Evolutionary conservation across 1,284 basidiomycete genomes (phyloP), one percentile per base, ranked within the genome.

Genomic region (Melampsora abietis-canadensis): DNA sequence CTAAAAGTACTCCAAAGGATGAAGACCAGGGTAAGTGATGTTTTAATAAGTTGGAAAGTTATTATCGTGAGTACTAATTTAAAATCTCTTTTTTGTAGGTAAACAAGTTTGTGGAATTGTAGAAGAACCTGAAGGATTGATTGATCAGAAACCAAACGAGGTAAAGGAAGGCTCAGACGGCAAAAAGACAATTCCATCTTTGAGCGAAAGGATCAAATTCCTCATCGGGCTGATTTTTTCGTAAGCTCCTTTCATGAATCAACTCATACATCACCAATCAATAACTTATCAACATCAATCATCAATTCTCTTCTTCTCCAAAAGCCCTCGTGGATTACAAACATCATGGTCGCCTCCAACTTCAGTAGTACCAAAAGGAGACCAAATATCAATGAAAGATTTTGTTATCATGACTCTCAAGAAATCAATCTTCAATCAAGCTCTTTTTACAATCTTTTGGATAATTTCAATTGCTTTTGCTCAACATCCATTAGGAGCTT

Each of bases 251-350:
- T 19, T 10, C 30, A 31, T 19, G n/a, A 37, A 24, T 37, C 2
- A 6, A 54, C 54, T 59, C 31, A 54, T 66, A 40, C 31, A 10
- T 57, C n/a, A 37, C 7, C 57, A 21, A 44, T 63, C 24, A 62
- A 64, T 34, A 54, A 21, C 6, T 21, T 54, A 27, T 27, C 2
- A 54, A n/a, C 4, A n/a, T 21, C 51, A 21, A 21, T 8, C 15
- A 54, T 27, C 51, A 54, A 54, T 54, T 54, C 64, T 66, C 37
- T 66, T 17, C 24, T 61, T 44, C 5, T 57, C 48, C 2, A 31
- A 51, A n/a, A 75, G 73, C 37, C 73, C 73, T 40, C 73, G 73
- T 62, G 73, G 73, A 14, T 27, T 75, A 7, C 17, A 64, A 37
- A 68, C 65, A 14, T 37, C 73, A 40, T 75, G 73, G 73, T 65